Base-by-base conservation (phyloP, 306 rosid genomes). In the Vigna unguiculata region DNA sequence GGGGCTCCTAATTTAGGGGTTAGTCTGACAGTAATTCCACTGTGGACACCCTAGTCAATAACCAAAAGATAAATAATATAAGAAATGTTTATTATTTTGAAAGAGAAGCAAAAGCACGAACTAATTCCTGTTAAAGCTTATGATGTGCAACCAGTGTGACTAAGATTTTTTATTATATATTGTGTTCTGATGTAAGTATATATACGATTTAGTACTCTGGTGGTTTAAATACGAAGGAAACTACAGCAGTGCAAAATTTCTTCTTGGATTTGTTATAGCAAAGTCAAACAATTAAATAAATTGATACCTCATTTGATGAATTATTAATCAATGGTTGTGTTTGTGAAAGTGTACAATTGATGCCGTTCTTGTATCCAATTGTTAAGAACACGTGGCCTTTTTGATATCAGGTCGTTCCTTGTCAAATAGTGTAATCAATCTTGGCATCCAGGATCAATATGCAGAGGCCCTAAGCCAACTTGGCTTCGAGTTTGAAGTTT, bases 401-500 rank as follows among this genome's bases (percentile, higher is more conserved):
- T 78, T 76, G 70, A 75, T 64, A 82, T 81, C 85, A 90, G 95
- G 95, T 68, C 90, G 95, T 52, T 87, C 95, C 49, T 84, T 90
- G 88, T 86, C 92, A 64, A 90, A 90, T 84, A 90, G 92, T 84
- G 85, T 90, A 54, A 86, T 88, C 75, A 90, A 90, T 83, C 95
- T 90, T 76, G 95, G 95, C 32, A 86, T 90, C 65, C 84, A 85
- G 63, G 95, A 90, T 72, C 90, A 90, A 79, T 90, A 81, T 86
- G 88, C 90, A 4, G 90, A 90, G 78, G 95, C 95, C 82, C 80
- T 90, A 74, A 86, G 78, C 75, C 92, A 90, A 76, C 95, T 90
- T 77, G 95, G 95, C 22, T 90, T 90, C 83, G 95, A 90, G 82
- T 88, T 79, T 73, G 95, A 90, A 76, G 95, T 90, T 84, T 64